Conservation (phyloP, 768 basidiomycete species). For the Leccinum subgranulosum region DNA sequence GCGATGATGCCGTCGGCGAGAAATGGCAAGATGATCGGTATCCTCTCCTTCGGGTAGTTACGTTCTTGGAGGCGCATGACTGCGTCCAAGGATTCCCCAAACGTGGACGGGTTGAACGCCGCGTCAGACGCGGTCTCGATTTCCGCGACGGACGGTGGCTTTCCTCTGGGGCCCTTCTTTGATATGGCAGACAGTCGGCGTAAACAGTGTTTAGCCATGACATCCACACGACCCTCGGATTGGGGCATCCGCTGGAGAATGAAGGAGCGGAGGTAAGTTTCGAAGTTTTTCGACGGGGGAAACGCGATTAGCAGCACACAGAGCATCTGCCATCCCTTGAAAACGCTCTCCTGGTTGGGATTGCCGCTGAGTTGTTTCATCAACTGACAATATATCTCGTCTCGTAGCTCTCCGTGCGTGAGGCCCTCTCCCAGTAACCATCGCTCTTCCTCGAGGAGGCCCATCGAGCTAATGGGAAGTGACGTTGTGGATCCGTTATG, state of each 20-base stretch:
- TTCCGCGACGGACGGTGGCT: conserved; percentile 75
- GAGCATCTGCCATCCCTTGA: conserved; percentile 91
- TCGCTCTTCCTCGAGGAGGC: conserved; percentile 77
- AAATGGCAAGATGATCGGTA: conserved; percentile 93
- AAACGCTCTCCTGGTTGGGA: conserved; percentile 76
- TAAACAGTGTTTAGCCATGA: conserved; percentile 91
- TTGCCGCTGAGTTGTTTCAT: conserved; percentile 90
- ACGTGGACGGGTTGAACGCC: conserved; percentile 92
- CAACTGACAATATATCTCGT: conserved; percentile 91
- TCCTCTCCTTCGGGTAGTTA: conserved; percentile 78
- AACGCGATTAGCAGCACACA: conserved; percentile 91
- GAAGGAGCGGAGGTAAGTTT: conserved; percentile 78
- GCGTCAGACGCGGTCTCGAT: conserved; percentile 95
- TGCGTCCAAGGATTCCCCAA: conserved; percentile 84
- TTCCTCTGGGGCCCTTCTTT: conserved; percentile 83
- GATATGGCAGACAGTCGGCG: conserved; percentile 71
- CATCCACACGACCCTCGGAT: conserved; percentile 74
- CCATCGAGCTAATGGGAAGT: conserved; percentile 39
- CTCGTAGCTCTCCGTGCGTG: conserved; percentile 76
- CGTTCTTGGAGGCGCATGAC: conserved; percentile 82
- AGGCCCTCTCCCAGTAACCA: conserved; percentile 84
- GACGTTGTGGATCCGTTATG: conserved; percentile 43
- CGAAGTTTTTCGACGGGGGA: conserved; percentile 91
- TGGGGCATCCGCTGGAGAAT: conserved; percentile 65
- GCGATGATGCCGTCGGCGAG: conserved; percentile 90